Percentiles rank a stretch among this genome's conserved stretches.
Evolutionary conservation across 2,329 filamentous ascomycete species (phyloP).

Genomic region (Sclerotinia sclerotiorum): DNA sequence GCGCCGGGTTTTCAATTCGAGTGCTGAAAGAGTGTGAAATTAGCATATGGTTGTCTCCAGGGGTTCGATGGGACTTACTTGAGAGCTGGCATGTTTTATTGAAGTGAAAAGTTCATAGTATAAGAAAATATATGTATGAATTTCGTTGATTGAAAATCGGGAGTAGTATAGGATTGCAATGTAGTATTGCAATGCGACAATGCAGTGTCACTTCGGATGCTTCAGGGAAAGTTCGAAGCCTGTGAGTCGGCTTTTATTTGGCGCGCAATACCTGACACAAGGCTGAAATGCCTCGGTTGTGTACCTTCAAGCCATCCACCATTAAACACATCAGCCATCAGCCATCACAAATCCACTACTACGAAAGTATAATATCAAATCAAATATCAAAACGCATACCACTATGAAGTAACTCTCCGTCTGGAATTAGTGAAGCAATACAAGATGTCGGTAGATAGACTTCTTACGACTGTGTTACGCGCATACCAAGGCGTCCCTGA

Average conservation of each 20-base stretch:
- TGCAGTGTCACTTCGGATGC: slow-evolving; percentile 4
- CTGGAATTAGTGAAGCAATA: background rate
- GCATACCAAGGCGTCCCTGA: slow-evolving; percentile 38
- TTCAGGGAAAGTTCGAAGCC: background rate
- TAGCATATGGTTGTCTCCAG: background rate
- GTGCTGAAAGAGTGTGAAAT: slow-evolving; percentile 29
- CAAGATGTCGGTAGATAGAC: slow-evolving; percentile 39
- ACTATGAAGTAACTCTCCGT: background rate
- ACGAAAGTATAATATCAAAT: background rate
- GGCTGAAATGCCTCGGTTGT: slow-evolving; percentile 19
- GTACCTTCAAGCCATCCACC: background rate
- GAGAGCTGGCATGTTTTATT: slow-evolving; percentile 26
- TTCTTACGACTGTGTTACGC: slow-evolving; percentile 39
- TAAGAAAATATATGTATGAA: background rate
- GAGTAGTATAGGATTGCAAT: background rate
- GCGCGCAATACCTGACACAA: background rate
- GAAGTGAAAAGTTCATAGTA: background rate
- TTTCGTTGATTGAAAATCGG: background rate
- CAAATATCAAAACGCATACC: background rate
- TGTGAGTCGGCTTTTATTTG: background rate
- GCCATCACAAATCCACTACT: background rate
- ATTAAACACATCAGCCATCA: slow-evolving; percentile 6
- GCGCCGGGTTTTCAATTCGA: slow-evolving; percentile 34
- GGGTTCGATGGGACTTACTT: slow-evolving; percentile 26
- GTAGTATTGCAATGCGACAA: background rate